Evolutionary conservation across 176 grass and related monocot species (phyloP), one percentile per base, ranked within the genome.

Genomic region (Canna indica): DNA sequence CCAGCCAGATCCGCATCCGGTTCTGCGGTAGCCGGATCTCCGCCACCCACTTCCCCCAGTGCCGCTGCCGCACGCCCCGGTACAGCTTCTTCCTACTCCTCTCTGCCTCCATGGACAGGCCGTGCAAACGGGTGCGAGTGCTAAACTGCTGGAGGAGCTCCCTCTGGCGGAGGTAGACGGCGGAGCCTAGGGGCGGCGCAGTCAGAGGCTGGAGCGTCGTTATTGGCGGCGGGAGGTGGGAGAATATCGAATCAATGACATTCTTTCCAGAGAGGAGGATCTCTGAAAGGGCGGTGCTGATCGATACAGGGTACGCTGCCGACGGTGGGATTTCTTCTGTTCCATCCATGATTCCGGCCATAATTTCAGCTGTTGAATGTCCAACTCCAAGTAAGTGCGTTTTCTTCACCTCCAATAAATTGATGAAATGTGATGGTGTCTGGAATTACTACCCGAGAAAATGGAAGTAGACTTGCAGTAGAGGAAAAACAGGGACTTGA

Each of bases 31-130:
- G 79, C 71, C 88, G 77, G 64, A 91, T 91, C 69, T 87, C 93
- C 0, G 91, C 88, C 47, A 96, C 91, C 91, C 91, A 96, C 76
- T 96, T 96, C 5, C 91, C 91, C 88, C 85, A 85, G 85, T 96
- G 91, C 79, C 91, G 77, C 82, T 91, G 91, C 73, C 91, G 83
- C 66, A 96, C 88, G 8, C 92, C 92, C 53, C 88, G 83, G 74
- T 91, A 96, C 22, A 85, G 76, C 76, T 96, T 96, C 66, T 56
- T 64, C 36, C 47, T 75, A 17, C 29, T 35, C 0, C 50, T 36
- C 17, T 54, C 79, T 16, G 62, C 66, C 35, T 46, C 45, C 42
- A 34, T 46, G 22, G 63, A n/a, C 3, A 34, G 1, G 36, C 44
- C 66, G 15, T 73, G 61, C 34, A 26, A 39, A 31, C 24, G 20